Percentiles rank a stretch among this genome's conserved stretches.
Evolutionary conservation across 495 filamentous ascomycete genomes (phyloP).

Genomic region (Echria macrotheca): DNA sequence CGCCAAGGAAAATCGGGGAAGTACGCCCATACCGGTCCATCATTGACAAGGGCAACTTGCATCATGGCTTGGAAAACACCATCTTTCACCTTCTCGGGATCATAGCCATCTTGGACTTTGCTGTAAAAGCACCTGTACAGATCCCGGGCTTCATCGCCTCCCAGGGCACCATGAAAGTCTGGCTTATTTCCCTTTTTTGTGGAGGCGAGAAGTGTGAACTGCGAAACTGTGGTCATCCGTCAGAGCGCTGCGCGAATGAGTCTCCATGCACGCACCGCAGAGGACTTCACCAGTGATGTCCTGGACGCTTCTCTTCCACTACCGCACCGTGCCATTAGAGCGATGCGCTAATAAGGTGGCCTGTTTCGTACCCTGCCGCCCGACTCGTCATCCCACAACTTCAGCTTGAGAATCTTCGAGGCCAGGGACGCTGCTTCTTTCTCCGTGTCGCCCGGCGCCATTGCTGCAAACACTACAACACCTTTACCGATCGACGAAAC

Average conservation of each 20-base stretch:
- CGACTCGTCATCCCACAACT: slow-evolving; percentile 79
- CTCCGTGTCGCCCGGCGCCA: slow-evolving; percentile 82
- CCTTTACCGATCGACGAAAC: slow-evolving; percentile 88
- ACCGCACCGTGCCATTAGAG: slow-evolving; percentile 15
- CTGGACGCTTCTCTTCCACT: slow-evolving; percentile 87
- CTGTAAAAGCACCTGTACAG: slow-evolving; percentile 78
- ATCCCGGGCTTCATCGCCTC: slow-evolving; percentile 65
- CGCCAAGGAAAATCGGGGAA: neutral
- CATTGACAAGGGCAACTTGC: slow-evolving; percentile 90
- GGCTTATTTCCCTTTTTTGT: slow-evolving; percentile 94
- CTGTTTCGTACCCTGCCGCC: slow-evolving; percentile 55
- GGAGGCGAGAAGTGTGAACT: slow-evolving; percentile 90
- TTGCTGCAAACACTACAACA: slow-evolving; percentile 83
- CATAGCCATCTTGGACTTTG: slow-evolving; percentile 69
- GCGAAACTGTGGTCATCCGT: slow-evolving; percentile 62
- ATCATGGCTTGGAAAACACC: slow-evolving; percentile 99
- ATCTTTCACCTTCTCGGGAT: slow-evolving; percentile 75
- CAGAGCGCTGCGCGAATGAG: neutral
- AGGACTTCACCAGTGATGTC: slow-evolving; percentile 87
- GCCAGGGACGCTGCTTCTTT: slow-evolving; percentile 84
- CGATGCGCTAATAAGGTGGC: no score
- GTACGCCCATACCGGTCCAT: slow-evolving; percentile 73
- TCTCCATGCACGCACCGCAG: slow-evolving; percentile 58
- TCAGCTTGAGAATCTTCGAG: slow-evolving; percentile 79
- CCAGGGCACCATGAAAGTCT: slow-evolving; percentile 86